Conservation (phyloP, 768 basidiomycete genomes). For the Boletus rex-veris region DNA sequence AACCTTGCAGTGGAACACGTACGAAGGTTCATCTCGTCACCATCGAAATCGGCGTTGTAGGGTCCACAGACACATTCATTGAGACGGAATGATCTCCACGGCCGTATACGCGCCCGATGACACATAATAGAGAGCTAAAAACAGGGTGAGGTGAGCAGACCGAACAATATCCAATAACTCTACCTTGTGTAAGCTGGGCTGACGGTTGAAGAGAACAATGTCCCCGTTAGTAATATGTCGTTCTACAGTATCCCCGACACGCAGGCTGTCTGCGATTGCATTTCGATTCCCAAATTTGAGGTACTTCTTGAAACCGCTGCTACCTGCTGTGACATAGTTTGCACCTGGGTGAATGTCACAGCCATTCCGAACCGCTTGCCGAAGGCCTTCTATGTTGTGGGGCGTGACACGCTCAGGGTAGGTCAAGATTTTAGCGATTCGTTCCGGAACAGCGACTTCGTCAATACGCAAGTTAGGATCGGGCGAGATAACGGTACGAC, state of each 20-base stretch:
- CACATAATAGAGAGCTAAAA: conserved; percentile 96
- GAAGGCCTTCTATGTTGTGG: conserved; percentile 80
- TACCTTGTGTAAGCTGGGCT: conserved; percentile 96
- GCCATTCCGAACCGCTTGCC: conserved; percentile 80
- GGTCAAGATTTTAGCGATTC: conserved; percentile 91
- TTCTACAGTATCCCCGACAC: conserved; percentile 90
- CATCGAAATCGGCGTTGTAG: conserved; percentile 99
- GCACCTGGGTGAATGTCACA: conserved; percentile 92
- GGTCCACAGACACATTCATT: conserved; percentile 99
- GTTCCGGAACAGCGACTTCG: conserved; percentile 95
- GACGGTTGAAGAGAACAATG: conserved; percentile 96
- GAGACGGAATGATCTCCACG: conserved; percentile 95
- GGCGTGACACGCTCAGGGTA: conserved; percentile 94
- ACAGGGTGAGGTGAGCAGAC: conserved; percentile 1
- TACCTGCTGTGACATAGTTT: conserved; percentile 84
- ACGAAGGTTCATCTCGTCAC: conserved; percentile 99
- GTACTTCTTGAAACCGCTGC: conserved; percentile 81
- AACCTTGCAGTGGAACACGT: conserved; percentile 28
- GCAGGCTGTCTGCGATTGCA: conserved; percentile 76
- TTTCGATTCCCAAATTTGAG: conserved; percentile 81
- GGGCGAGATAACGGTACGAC: conserved; percentile 96
- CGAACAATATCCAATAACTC: conserved; percentile 2
- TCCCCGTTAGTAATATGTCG: conserved; percentile 94
- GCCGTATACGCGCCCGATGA: conserved; percentile 92
- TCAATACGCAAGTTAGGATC: conserved; percentile 99